Base-by-base conservation (phyloP, 2,329 filamentous ascomycete genomes). In the Exophiala bonariae region DNA sequence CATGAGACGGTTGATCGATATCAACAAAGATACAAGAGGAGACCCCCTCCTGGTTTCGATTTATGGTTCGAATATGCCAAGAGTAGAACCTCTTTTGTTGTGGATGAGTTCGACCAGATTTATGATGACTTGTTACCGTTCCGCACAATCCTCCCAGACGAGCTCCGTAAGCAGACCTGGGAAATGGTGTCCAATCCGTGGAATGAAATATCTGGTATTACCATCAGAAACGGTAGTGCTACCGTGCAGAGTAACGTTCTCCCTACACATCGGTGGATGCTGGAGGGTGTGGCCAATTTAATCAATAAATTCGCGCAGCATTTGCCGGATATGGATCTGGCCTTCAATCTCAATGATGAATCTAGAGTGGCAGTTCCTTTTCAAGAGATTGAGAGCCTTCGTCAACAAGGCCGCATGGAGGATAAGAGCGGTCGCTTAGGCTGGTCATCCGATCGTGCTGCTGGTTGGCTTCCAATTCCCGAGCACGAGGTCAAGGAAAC, bases 271-370 rank as follows among this genome's bases (percentile, higher is more conserved):
- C 68, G 70, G 14, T 81, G 79, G 78, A 79, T 82, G 75, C 67
- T 82, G 7, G 71, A 78, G 23, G 78, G 78, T 18, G 68, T 78
- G 1, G 66, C 72, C 1, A 58, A 67, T 5, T 79, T 83, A 68
- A 78, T 83, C 23, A 67, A 71, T 28, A 68, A 72, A 1, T 81
- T 83, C 54, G 69, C 71, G 1, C 60, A 77, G 45, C 69, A 73
- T 54, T 68, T 83, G 22, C 81, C 81, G 0, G 80, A 83, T 50
- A 83, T 84, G 80, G 80, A 83, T 57, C 61, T 84, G 30, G 79
- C 76, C 1, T 77, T 83, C 64, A 83, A 83, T 50, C 59, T 83
- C n/a, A 80, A 82, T 49, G 79, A 83, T 52, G 79, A 82, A 56
- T 73, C 73, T 37, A 73, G 80, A 9, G 74, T 83, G 9, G 75